Conservation (phyloP, 164 flowering plant genomes). For the Warburgia ugandensis region DNA sequence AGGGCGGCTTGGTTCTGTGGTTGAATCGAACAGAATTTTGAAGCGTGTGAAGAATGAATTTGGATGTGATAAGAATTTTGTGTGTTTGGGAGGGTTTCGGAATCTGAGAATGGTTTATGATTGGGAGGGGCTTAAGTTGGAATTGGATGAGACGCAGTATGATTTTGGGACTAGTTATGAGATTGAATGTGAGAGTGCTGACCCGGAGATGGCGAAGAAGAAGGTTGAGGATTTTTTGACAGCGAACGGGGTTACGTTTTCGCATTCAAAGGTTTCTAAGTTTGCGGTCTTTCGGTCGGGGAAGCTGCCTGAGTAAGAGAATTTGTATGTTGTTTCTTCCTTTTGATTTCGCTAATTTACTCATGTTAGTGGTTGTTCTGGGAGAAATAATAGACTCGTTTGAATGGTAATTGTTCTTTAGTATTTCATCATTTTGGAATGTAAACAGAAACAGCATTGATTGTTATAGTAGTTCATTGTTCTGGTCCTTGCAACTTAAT, state of each 20-base stretch:
- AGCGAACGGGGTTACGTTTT: constrained; percentile 46
- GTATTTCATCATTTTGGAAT: no score
- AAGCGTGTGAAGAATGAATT: constrained; percentile 43
- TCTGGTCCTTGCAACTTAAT: no score
- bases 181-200: constrained; percentile 67
- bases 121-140: constrained; percentile 67
- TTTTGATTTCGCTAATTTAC: background rate
- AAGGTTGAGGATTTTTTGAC: constrained; percentile 44
- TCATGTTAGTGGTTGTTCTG: no score
- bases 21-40: constrained; percentile 31
- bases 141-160: constrained; percentile 60
- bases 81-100: constrained; percentile 71
- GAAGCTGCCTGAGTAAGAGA: constrained; percentile 6
- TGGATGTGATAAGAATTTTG: constrained; percentile 29
- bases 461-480: no score
- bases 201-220: constrained; percentile 48
- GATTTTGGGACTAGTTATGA: constrained; percentile 68
- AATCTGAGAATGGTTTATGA: constrained; percentile 60
- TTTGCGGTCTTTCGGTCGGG: constrained; percentile 4
- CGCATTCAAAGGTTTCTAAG: constrained; percentile 33
- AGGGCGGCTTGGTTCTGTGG: constrained; percentile 22
- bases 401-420: no score
- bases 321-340: background rate
- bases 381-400: no score
- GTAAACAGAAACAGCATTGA: no score